Base-by-base conservation (phyloP, 495 filamentous ascomycete species). In the Hypoxylon lienhwacheense region DNA sequence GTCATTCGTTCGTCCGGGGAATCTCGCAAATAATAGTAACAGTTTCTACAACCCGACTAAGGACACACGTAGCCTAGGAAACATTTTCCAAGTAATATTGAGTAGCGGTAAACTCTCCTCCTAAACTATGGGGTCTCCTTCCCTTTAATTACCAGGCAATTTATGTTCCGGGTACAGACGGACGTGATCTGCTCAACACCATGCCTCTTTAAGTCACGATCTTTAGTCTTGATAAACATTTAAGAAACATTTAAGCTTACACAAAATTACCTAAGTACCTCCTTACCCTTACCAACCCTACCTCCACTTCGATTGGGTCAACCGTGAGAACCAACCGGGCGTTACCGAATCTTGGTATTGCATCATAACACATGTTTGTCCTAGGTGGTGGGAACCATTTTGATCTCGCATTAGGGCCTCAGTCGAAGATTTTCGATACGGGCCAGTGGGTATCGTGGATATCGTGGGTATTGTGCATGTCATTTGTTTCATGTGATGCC, bases 401-500 rank as follows among this genome's bases (percentile, higher is more conserved):
- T 29, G 5, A 52, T 52, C 48, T 44, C 31, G 48, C 48, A 52
- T 52, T 43, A 42, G 29, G 31, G 17, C 12, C 17, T 42, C 26
- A 41, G 24, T 51, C 34, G 26, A 37, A 15, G 45, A 37, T 32
- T 35, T 48, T 32, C 12, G 20, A 21, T 14, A 40, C 43, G 16
- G 37, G 39, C 20, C n/a, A 22, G 37, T 43, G 48, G 48, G 14
- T 32, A 43, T 29, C 14, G n/a, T n/a, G n/a, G n/a, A n/a, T n/a
- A n/a, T n/a, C n/a, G n/a, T n/a, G n/a, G n/a, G n/a, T 14, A 52
- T 34, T 29, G 43, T 21, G 31, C 48, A 36, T 52, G 29, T 11
- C 15, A 35, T 42, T 52, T 29, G 39, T 31, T 24, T 15, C 41
- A 17, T 17, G 10, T 45, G 15, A 45, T 45, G 26, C 24, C 5